These are phyloP conservation scores for Colletotrichum salicis DNA, from an alignment of 2,329 filamentous ascomycete species.

Conservation along the genomic window DNA sequence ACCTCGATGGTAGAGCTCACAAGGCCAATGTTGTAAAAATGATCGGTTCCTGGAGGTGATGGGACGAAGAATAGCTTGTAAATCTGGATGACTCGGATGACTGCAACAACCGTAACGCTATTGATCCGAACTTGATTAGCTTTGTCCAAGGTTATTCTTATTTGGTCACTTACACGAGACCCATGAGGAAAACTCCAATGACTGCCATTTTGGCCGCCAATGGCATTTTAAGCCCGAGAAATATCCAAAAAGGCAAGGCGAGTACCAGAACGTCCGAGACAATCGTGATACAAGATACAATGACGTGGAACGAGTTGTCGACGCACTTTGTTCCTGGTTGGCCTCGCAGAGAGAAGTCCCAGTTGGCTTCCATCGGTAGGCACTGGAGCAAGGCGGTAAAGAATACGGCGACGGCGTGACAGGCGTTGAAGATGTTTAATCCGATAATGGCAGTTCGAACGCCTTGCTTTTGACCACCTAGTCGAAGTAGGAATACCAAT, in stretches of 20 bases:
- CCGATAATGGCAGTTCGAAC: conserved; percentile 38
- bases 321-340: conserved; percentile 2
- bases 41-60: conserved; percentile 35
- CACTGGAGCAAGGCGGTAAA: conserved; percentile 53
- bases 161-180: conserved; percentile 45
- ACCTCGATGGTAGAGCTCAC: conserved; percentile 46
- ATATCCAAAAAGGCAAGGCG: conserved; percentile 52
- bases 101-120: conserved; percentile 46
- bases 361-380: conserved; percentile 47
- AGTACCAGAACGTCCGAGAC: conserved; percentile 6
- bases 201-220: conserved; percentile 50
- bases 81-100: conserved; percentile 46
- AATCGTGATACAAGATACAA: not conserved
- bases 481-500: conserved; percentile 54
- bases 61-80: conserved; percentile 36
- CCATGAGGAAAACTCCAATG: conserved; percentile 51
- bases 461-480: conserved; percentile 48
- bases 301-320: conserved; percentile 7
- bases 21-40: conserved; percentile 45
- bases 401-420: conserved; percentile 48
- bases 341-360: conserved; percentile 37
- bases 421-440: conserved; percentile 2
- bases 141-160: not conserved
- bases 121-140: not conserved
- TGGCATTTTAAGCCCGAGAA: conserved; percentile 51